Evolutionary conservation across 441 rosid genomes (phyloP), one percentile per base, ranked within the genome.

Genomic region (Populus hybrid): DNA sequence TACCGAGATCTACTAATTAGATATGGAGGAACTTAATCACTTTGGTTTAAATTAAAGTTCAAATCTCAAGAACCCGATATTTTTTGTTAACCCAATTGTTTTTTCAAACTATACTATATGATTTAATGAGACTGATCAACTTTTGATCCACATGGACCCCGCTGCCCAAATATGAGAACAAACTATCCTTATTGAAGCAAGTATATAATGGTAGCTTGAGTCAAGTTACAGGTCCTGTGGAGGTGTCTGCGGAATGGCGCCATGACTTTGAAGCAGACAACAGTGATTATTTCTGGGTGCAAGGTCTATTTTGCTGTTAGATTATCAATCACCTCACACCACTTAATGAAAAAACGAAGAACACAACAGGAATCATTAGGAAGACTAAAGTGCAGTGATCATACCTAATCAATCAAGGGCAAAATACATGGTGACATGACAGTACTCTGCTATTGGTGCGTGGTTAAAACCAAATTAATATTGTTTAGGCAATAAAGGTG

Each of bases 301-400:
- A 68, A 65, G 10, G 82, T 78, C 83, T 66, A 76, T 78, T 75
- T 78, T 57, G 63, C 35, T 30, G 78, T 77, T 67, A 38, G 77
- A 71, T 77, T 73, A 69, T 74, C 63, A 82, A 66, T 73, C 80
- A 76, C 71, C 75, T 65, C 67, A 30, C 54, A 26, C 57, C 38
- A 59, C 20, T 69, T 10, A 73, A 11, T 40, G 11, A 40, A 10
- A 30, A 3, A 34, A 65, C 65, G 11, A 28, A 76, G 70, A 74
- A n/a, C 24, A n/a, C 18, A 71, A 38, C 5, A 72, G 38, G 61
- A 75, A 77, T 80, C 67, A 80, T 68, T 46, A 70, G 54, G 59
- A 40, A 64, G 78, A 73, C 73, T 64, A 76, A 82, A 76, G 75
- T 28, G 28, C 21, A 20, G 16, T 67, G 65, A 80, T 77, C 74